phyloP scores from a whole-genome alignment of 2,329 filamentous ascomycete genomes.

The Fusarium nanum region DNA sequence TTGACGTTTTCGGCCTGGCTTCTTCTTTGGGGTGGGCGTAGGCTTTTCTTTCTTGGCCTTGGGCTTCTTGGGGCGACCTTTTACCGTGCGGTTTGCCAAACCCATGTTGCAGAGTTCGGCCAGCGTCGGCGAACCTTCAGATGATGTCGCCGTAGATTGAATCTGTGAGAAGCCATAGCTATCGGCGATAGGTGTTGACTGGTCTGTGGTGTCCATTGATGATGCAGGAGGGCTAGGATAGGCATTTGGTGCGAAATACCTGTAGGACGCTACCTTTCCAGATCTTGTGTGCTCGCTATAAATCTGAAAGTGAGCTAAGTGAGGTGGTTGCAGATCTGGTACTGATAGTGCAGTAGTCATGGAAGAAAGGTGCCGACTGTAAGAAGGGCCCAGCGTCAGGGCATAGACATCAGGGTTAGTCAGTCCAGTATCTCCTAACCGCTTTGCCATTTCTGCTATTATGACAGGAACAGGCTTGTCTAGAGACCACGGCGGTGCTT shows the following conservation, averaged over 20 bases:
- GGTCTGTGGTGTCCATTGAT: background rate
- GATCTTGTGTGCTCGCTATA: constrained; percentile 51
- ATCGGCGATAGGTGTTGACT: constrained; percentile 4
- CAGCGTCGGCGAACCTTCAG: constrained; percentile 33
- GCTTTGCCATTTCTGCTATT: constrained; percentile 48
- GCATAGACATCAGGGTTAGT: constrained; percentile 54
- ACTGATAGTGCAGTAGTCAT: constrained; percentile 52
- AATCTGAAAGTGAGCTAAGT: constrained; percentile 51
- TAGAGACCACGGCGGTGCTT: constrained; percentile 49
- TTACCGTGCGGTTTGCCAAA: constrained; percentile 39
- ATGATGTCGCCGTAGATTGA: constrained; percentile 1
- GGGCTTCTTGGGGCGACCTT: constrained; percentile 44
- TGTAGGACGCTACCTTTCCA: constrained; percentile 54
- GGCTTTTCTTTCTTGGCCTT: constrained; percentile 26
- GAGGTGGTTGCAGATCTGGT: constrained; percentile 48
- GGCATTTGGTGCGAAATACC: constrained; percentile 44
- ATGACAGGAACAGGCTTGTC: constrained; percentile 51
- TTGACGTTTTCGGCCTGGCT: constrained; percentile 10
- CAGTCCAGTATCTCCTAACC: constrained; percentile 46
- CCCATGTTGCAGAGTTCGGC: constrained; percentile 45
- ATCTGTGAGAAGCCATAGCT: constrained; percentile 37
- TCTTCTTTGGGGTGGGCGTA: constrained; percentile 6
- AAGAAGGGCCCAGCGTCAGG: constrained; percentile 52
- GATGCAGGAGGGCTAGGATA: background rate
- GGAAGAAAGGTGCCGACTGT: constrained; percentile 53